Conservation (phyloP, 495 filamentous ascomycete genomes). For the Hypoxylon cercidicola region DNA sequence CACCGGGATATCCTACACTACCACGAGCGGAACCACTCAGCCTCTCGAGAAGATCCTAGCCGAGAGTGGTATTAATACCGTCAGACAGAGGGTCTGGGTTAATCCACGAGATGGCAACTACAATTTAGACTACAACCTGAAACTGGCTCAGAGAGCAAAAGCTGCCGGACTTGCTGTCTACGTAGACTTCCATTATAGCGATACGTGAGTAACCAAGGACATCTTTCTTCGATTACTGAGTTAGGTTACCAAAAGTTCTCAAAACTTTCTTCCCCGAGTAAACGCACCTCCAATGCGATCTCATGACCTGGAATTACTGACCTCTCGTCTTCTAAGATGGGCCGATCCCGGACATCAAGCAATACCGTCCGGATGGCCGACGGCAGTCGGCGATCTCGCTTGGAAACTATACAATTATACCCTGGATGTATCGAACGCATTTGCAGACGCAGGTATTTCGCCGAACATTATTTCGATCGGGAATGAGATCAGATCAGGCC, state of each 20-base stretch:
- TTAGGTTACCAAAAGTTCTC: constrained; percentile 54
- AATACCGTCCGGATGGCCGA: constrained; percentile 70
- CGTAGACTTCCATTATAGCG: constrained; percentile 75
- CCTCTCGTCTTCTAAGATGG: constrained; percentile 40
- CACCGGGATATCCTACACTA: constrained; percentile 68
- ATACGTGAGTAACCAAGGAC: constrained; percentile 60
- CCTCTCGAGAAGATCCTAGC: constrained; percentile 72
- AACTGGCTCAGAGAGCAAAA: constrained; percentile 71
- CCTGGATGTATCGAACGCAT: constrained; percentile 66
- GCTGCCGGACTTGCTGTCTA: constrained; percentile 72
- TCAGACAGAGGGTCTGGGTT: constrained; percentile 79
- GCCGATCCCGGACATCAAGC: constrained; percentile 57
- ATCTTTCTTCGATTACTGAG: constrained; percentile 50
- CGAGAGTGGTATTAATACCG: constrained; percentile 72
- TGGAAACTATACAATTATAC: constrained; percentile 76
- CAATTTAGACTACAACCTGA: constrained; percentile 74
- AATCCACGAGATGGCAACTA: constrained; percentile 73
- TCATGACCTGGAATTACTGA: constrained; percentile 7
- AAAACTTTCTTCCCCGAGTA: no score
- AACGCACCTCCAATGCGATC: background rate
- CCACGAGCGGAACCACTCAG: constrained; percentile 59
- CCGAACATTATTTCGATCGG: constrained; percentile 73
- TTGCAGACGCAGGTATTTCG: constrained; percentile 63
- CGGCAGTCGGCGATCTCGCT: constrained; percentile 64
- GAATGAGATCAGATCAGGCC: constrained; percentile 72